phyloP scores from a whole-genome alignment of 208 protist species.

The Wallacemonas rigidus region DNA sequence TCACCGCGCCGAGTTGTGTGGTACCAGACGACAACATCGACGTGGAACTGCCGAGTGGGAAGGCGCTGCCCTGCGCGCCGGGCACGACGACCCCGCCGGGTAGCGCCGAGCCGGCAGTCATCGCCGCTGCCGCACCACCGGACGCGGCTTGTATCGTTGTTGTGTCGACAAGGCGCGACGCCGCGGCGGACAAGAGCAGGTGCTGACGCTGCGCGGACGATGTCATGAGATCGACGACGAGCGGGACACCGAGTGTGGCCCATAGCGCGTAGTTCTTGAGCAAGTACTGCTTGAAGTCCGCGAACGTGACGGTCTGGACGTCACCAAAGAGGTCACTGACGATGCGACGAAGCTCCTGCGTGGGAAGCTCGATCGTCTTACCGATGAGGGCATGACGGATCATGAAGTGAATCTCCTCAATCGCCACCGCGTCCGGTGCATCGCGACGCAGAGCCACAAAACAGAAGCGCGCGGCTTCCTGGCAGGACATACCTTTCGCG shows the following conservation, averaged over 20 bases:
- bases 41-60: conserved; percentile 7
- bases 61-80: background rate
- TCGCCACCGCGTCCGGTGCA: conserved; percentile 67
- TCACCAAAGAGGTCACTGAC: conserved; percentile 72
- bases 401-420: conserved; percentile 77
- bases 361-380: conserved; percentile 78
- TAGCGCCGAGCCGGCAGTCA: no score
- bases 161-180: background rate
- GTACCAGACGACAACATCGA: conserved; percentile 29
- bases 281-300: conserved; percentile 66
- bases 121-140: background rate
- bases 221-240: conserved; percentile 34
- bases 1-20: background rate
- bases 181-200: conserved; percentile 19
- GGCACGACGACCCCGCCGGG: conserved; percentile 11
- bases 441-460: conserved; percentile 85
- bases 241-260: conserved; percentile 68
- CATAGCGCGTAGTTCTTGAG: conserved; percentile 83
- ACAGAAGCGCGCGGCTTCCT: conserved; percentile 75
- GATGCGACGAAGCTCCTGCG: conserved; percentile 56
- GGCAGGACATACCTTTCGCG: conserved; percentile 44
- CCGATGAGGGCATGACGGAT: conserved; percentile 69
- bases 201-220: conserved; percentile 50
- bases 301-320: conserved; percentile 45
- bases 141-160: background rate